Evolutionary conservation across 345 rosid genomes (phyloP), one percentile per base, ranked within the genome.

Genomic region (Euclidium syriacum): DNA sequence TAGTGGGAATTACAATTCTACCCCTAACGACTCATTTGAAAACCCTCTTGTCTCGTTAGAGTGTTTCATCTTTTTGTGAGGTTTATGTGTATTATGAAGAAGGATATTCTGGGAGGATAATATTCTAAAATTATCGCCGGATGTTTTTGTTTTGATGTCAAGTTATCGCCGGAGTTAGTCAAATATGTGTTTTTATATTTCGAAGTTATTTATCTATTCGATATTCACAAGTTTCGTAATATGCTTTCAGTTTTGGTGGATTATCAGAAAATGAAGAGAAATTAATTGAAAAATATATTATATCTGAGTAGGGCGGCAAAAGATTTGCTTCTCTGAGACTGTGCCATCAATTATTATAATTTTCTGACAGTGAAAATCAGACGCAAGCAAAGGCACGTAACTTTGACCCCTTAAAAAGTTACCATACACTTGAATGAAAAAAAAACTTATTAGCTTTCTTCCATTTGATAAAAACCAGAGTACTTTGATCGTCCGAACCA

Each of bases 1-100:
- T 7, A 25, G 29, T 1, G 52, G 10, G 8, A 32, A 42, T 34
- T 25, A 26, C 51, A 16, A 35, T 29, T 42, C 33, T 64, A 10
- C 66, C 43, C 22, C 72, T 24, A 74, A 73, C 2, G 95, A 86
- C 68, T 79, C 86, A 11, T 80, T 87, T 10, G 95, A 87, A 51
- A 87, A 89, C 67, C 98, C 96, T 58, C 89, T 76, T 8, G 96
- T 89, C 8, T 85, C 96, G 0, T 58, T 92, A 54, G 98, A 89
- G 78, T 89, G 96, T 66, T 92, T 89, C 71, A 89, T 92, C 59
- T 92, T 89, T 52, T 86, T 92, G 4, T 92, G 46, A 64, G 30
- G 39, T 17, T 19, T 44, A 26, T 8, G 11, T 46, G 14, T 25
- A 15, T 35, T 35, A 17, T 25, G 32, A 62, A 38, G 39, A 54